Evolutionary conservation across 2,329 filamentous ascomycete genomes (phyloP).

Genomic region (Tympanopsis confertula): DNA sequence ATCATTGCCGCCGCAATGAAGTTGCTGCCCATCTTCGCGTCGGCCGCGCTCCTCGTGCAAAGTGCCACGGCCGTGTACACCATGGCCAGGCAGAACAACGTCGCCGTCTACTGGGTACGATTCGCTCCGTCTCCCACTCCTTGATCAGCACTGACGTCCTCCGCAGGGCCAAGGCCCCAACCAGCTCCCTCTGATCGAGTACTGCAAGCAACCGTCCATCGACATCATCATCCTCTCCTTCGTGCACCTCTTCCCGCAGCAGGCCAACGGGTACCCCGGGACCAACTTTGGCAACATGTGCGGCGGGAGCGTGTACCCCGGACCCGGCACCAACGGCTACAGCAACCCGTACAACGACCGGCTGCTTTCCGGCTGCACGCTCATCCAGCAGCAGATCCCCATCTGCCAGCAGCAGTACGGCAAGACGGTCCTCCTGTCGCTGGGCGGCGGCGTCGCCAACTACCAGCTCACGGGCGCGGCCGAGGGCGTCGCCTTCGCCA

Average conservation of each 20-base stretch:
- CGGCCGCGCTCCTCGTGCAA: conserved; percentile 5
- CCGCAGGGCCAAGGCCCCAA: conserved; percentile 25
- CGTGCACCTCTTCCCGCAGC: conserved; percentile 25
- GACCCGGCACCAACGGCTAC: conserved; percentile 18
- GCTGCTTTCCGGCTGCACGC: conserved; percentile 19
- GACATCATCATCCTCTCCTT: conserved; percentile 31
- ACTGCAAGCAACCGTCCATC: conserved; percentile 23
- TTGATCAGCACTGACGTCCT: background rate
- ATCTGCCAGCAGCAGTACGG: conserved; percentile 21
- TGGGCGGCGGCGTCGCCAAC: conserved; percentile 20
- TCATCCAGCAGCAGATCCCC: conserved; percentile 21
- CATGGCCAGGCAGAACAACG: conserved; percentile 20
- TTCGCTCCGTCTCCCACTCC: background rate
- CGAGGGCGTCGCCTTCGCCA: conserved; percentile 22
- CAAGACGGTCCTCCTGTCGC: conserved; percentile 27
- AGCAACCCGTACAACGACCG: conserved; percentile 16
- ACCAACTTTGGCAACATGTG: conserved; percentile 30
- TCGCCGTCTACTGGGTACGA: conserved; percentile 28
- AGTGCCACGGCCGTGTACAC: conserved; percentile 13
- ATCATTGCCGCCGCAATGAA: no score
- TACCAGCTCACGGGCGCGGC: conserved; percentile 22
- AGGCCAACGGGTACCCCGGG: conserved; percentile 26
- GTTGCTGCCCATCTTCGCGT: conserved; percentile 2
- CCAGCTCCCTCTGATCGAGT: conserved; percentile 20
- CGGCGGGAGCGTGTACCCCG: conserved; percentile 15